These are phyloP conservation scores for Trypanosoma melophagium DNA, from an alignment of 208 protist species.

Conservation along the genomic window DNA sequence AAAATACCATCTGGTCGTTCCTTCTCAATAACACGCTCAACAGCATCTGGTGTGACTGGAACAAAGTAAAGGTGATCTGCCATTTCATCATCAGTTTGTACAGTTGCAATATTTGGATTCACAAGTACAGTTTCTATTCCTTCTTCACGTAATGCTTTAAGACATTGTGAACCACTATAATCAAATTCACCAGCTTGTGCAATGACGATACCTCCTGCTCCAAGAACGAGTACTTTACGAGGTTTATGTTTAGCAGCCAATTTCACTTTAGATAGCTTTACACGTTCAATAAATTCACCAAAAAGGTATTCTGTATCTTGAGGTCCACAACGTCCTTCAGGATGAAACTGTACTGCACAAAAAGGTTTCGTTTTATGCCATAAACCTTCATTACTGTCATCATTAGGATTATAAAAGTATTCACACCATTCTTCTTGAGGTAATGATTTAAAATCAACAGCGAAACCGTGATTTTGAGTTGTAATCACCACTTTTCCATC, in stretches of 20 bases:
- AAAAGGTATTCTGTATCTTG: conserved; percentile 98
- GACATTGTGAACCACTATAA: conserved; percentile 98
- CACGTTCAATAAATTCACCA: conserved; percentile 91
- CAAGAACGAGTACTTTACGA: conserved; percentile 93
- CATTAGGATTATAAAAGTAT: conserved; percentile 98
- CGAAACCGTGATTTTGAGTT: conserved; percentile 98
- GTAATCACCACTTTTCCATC: conserved; percentile 95
- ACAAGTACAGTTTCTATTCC: conserved; percentile 96
- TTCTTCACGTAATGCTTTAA: conserved; percentile 98
- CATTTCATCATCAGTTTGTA: conserved; percentile 97
- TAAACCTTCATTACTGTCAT: conserved; percentile 97
- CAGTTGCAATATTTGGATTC: conserved; percentile 99
- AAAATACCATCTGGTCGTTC: conserved; percentile 95
- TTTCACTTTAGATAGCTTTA: conserved; percentile 73
- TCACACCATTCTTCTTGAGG: conserved; percentile 92
- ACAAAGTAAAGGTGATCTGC: conserved; percentile 98
- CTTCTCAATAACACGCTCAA: conserved; percentile 94
- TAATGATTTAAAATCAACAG: conserved; percentile 93
- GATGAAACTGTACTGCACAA: conserved; percentile 98
- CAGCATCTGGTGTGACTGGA: conserved; percentile 92
- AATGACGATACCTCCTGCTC: conserved; percentile 96
- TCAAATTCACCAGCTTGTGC: conserved; percentile 99
- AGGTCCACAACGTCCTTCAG: conserved; percentile 96
- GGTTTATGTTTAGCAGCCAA: conserved; percentile 76
- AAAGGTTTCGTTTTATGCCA: conserved; percentile 95